Evolutionary conservation across 139 green algal genomes (phyloP).

Genomic region (Picochlorum sp.): DNA sequence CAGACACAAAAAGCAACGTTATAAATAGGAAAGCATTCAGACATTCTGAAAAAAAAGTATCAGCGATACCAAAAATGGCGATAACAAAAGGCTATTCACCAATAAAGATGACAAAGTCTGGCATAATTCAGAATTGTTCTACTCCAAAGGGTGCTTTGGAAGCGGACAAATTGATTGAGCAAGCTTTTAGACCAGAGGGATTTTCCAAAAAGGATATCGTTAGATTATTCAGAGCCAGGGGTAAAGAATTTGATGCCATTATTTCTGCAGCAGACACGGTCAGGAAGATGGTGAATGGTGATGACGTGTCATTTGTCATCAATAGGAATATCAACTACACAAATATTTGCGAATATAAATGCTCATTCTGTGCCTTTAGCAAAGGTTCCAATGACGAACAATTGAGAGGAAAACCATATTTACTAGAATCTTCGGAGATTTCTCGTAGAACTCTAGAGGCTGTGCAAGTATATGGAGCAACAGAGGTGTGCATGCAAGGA

Average conservation of each 20-base stretch:
- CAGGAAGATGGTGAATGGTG: conserved; percentile 43
- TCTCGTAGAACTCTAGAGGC: conserved; percentile 56
- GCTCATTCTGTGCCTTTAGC: conserved; percentile 72
- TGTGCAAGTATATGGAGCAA: conserved; percentile 63
- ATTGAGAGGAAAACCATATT: conserved; percentile 64
- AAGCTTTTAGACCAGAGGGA: background rate
- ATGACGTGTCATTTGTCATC: conserved; percentile 63
- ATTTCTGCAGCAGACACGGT: conserved; percentile 52
- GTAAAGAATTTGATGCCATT: conserved; percentile 53
- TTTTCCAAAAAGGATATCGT: conserved; percentile 38
- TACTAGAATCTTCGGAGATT: conserved; percentile 66
- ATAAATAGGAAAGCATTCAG: background rate
- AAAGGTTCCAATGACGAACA: conserved; percentile 38
- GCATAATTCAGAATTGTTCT: background rate
- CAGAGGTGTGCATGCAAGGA: conserved; percentile 77
- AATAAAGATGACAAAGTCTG: background rate
- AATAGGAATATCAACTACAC: conserved; percentile 94
- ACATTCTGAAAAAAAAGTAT: background rate
- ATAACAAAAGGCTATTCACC: background rate
- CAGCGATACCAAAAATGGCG: background rate
- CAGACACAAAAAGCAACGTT: background rate
- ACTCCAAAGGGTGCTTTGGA: background rate
- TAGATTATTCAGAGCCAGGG: conserved; percentile 48
- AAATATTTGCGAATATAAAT: conserved; percentile 40
- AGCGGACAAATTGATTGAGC: background rate